Base-by-base conservation (phyloP, 2,329 filamentous ascomycete genomes). In the Penicillium sp. region DNA sequence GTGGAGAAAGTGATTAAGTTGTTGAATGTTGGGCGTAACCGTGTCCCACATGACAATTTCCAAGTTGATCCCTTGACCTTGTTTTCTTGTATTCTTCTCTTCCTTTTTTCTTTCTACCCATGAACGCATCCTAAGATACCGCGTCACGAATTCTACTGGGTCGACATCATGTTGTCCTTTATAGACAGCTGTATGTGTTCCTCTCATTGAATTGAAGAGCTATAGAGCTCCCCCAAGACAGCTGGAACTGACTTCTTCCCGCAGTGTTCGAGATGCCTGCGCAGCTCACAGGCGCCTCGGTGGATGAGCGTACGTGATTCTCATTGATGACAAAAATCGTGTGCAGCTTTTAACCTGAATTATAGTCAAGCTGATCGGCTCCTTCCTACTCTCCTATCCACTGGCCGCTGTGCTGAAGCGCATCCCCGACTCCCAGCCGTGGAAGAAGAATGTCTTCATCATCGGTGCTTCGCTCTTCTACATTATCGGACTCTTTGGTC, bases 381-480 rank as follows among this genome's bases (percentile, higher is more conserved):
- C 90, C 7, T 96, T 98, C 74, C 82, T 99, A 48, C 76, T 96
- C 39, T 98, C 95, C 11, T 99, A 96, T 71, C 95, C 95, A 2
- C 83, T 99, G 54, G 91, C 95, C 48, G 95, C 84, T 24, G 74
- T 96, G 26, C 82, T 99, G 9, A 99, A 99, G 76, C 86, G 95
- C 52, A 83, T 99, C 21, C 93, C 95, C 31, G 95, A 99, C 78
- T 79, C 85, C 49, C 87, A 89, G 52, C 93, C 93, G 54, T 87
- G 87, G 67, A 84, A 86, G 67, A 98, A 98, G 79, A 98, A 98
- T 74, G 71, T 87, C 16, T 98, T 97, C 76, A 91, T 89, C 60
- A 88, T 98, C 63, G 78, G 80, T 27, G 86, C 91, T 16, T 90
- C 90, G 4, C 72, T 95, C 24, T 98, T 99, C 80, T 98, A 96